Percentiles rank a stretch among this genome's conserved stretches.
phyloP scores from a whole-genome alignment of 495 filamentous ascomycete species.

The Elaphomyces granulatus region DNA sequence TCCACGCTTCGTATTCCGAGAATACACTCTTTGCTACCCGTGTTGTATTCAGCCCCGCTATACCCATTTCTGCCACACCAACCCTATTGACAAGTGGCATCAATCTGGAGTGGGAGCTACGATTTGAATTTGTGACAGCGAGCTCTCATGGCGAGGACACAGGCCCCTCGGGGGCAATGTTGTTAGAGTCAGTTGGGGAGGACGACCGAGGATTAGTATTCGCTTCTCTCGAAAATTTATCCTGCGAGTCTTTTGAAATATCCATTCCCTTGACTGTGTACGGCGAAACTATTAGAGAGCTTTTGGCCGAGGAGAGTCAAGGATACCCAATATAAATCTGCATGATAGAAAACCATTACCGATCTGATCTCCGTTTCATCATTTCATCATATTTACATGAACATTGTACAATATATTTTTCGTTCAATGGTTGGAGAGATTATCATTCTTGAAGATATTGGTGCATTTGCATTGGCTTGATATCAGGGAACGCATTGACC shows the following conservation, averaged over 20 bases:
- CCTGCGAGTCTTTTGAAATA: slow-evolving; percentile 83
- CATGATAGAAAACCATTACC: background rate
- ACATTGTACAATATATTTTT: no score
- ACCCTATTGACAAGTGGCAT: slow-evolving; percentile 82
- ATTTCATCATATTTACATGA: no score
- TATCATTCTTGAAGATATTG: no score
- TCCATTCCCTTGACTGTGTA: slow-evolving; percentile 72
- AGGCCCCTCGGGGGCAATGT: slow-evolving; percentile 23
- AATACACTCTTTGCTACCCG: slow-evolving; percentile 64
- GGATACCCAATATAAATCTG: slow-evolving; percentile 29
- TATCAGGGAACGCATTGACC: no score
- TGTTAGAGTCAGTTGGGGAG: slow-evolving; percentile 42
- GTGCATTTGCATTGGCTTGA: no score
- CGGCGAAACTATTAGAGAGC: slow-evolving; percentile 45
- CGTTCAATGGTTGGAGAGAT: no score
- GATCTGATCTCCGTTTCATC: background rate
- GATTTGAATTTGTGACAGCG: slow-evolving; percentile 78
- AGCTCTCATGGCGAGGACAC: slow-evolving; percentile 16
- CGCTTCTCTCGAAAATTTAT: slow-evolving; percentile 58
- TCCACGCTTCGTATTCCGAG: slow-evolving; percentile 62
- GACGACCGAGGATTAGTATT: slow-evolving; percentile 62
- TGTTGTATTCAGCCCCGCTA: slow-evolving; percentile 64
- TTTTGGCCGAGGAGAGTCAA: slow-evolving; percentile 29
- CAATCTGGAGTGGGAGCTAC: slow-evolving; percentile 68
- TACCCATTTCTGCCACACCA: slow-evolving; percentile 69